Conservation (phyloP, 306 rosid species). For the Quercus rubra region DNA sequence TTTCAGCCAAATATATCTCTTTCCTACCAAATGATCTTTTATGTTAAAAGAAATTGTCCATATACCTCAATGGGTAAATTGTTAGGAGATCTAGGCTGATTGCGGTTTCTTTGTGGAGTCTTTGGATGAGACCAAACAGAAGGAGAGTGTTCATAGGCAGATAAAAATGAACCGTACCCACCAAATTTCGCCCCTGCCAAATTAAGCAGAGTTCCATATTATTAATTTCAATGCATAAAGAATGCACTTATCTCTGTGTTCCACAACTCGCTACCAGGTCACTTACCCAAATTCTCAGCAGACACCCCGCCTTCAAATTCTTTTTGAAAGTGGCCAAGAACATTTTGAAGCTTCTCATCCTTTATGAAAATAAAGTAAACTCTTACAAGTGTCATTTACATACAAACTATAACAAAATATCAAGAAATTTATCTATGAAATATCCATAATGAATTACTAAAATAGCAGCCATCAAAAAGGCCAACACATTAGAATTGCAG, state of each 20-base stretch:
- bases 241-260: conserved; percentile 25
- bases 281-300: conserved; percentile 73
- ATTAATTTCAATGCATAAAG: conserved; percentile 33
- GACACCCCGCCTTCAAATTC: conserved; percentile 68
- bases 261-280: conserved; percentile 20
- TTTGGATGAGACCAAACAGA: conserved; percentile 33
- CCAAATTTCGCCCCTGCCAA: conserved; percentile 68
- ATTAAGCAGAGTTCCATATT: conserved; percentile 25
- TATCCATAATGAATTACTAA: not conserved
- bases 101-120: conserved; percentile 49
- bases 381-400: conserved; percentile 18
- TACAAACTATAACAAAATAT: not conserved
- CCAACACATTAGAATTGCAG: not conserved
- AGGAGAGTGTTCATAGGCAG: conserved; percentile 44
- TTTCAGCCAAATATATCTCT: conserved; percentile 22
- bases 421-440: not conserved
- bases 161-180: conserved; percentile 81
- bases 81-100: conserved; percentile 35
- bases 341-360: conserved; percentile 60
- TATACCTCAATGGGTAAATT: conserved; percentile 54
- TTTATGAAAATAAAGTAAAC: conserved; percentile 21
- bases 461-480: not conserved
- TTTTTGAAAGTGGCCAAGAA: conserved; percentile 74
- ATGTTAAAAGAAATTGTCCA: not conserved
- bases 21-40: conserved; percentile 25